phyloP scores from a whole-genome alignment of 306 rosid species.

The Lithocarpus polystachyus region DNA sequence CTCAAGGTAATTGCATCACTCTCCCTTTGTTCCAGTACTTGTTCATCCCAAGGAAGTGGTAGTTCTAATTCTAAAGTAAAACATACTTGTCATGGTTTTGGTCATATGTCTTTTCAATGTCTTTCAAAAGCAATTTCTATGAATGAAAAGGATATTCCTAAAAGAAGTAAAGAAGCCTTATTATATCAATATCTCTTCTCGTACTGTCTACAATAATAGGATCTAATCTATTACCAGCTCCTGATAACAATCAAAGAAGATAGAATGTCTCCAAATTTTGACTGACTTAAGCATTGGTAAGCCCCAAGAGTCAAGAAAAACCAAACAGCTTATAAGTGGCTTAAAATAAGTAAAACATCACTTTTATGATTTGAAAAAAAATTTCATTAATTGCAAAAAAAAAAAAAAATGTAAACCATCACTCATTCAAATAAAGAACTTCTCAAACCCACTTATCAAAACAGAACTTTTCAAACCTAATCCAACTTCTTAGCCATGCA shows the following conservation, averaged over 20 bases:
- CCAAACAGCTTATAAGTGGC: background rate
- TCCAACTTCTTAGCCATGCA: background rate
- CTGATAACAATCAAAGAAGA: background rate
- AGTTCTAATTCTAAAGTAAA: background rate
- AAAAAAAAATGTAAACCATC: background rate
- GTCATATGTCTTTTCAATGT: too few relatives aligned
- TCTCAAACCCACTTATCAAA: background rate
- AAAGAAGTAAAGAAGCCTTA: background rate
- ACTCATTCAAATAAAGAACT: background rate
- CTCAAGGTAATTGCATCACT: background rate
- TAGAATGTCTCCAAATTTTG: background rate
- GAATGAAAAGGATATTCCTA: too few relatives aligned
- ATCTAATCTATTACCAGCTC: background rate
- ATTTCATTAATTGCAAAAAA: too few relatives aligned
- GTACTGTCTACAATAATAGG: background rate
- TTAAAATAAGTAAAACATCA: background rate
- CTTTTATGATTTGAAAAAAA: too few relatives aligned
- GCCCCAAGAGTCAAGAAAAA: background rate
- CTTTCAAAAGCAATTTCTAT: too few relatives aligned
- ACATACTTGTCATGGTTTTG: background rate
- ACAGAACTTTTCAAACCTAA: background rate
- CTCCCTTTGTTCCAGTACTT: background rate
- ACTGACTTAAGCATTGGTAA: background rate
- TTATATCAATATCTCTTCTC: background rate
- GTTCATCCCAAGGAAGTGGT: background rate